phyloP scores from a whole-genome alignment of 2,329 filamentous ascomycete species.

The Akanthomyces uredinophilus region DNA sequence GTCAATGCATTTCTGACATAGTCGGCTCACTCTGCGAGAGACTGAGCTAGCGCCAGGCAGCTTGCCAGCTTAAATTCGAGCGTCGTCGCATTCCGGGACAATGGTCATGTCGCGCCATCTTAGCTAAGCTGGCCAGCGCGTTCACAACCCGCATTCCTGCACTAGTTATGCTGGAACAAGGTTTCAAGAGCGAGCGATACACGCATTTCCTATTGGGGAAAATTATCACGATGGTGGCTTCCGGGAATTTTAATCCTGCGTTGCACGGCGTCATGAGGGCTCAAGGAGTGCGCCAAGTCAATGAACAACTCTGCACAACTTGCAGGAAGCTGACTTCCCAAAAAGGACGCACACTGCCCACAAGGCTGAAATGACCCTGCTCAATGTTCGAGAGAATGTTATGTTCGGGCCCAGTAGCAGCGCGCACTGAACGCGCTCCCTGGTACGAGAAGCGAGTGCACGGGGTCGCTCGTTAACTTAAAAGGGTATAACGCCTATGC shows the following conservation, averaged over 20 bases:
- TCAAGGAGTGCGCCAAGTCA: neutral
- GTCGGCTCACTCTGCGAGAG: neutral
- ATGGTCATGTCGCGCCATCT: neutral
- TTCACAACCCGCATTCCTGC: neutral
- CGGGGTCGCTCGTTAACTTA: neutral
- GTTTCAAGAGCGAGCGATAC: neutral
- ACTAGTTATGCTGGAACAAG: neutral
- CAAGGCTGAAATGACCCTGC: neutral
- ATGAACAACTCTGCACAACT: neutral
- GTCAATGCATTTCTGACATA: neutral
- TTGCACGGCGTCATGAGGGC: neutral
- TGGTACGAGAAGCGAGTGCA: neutral
- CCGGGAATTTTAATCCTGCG: neutral
- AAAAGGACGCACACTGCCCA: neutral
- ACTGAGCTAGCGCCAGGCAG: neutral
- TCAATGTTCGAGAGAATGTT: neutral
- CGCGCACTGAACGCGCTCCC: no score
- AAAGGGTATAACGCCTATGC: neutral
- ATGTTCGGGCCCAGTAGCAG: neutral
- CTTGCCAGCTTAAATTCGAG: neutral
- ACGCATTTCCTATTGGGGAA: neutral
- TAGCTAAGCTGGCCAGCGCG: constrained; percentile 4
- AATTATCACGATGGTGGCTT: neutral
- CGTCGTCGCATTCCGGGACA: neutral
- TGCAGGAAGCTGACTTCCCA: neutral